phyloP scores from a whole-genome alignment of 495 filamentous ascomycete genomes.

The Lasiosphaeris hirsuta region DNA sequence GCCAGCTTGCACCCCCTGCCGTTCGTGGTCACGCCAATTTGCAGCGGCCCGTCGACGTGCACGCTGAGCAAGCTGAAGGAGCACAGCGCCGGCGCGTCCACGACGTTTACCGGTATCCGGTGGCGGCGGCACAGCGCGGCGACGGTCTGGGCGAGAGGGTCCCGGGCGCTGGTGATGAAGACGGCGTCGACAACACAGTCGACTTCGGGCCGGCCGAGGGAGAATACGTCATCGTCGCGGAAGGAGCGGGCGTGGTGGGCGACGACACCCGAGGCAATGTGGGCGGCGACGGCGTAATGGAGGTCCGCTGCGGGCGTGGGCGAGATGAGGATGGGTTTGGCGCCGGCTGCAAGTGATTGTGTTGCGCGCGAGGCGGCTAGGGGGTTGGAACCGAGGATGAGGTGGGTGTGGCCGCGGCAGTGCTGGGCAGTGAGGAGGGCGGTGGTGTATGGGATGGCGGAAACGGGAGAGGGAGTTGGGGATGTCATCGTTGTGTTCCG shows the following conservation, averaged over 20 bases:
- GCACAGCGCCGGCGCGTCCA: conserved; percentile 83
- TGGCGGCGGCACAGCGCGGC: conserved; percentile 71
- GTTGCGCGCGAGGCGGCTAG: conserved; percentile 78
- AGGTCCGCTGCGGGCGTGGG: conserved; percentile 55
- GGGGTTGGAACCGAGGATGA: conserved; percentile 82
- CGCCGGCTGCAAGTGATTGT: conserved; percentile 81
- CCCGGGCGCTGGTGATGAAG: conserved; percentile 68
- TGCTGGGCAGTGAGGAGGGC: conserved; percentile 77
- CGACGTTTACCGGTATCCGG: conserved; percentile 88
- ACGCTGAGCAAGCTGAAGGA: conserved; percentile 87
- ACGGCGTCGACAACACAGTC: conserved; percentile 81
- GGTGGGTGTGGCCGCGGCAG: conserved; percentile 71
- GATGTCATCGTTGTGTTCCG: conserved; percentile 13
- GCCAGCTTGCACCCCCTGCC: conserved; percentile 94
- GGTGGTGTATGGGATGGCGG: conserved; percentile 20
- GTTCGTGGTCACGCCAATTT: conserved; percentile 94
- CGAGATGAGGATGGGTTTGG: conserved; percentile 79
- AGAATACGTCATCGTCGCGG: conserved; percentile 68
- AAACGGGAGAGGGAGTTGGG: too few relatives aligned
- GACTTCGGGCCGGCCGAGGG: conserved; percentile 74
- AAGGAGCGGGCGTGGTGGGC: conserved; percentile 71
- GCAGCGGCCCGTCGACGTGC: conserved; percentile 84
- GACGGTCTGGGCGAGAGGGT: conserved; percentile 56
- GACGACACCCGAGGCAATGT: conserved; percentile 68
- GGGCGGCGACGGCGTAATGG: conserved; percentile 70